Percentiles rank a stretch among this genome's conserved stretches.
These are phyloP conservation scores for Pouteria glomerata DNA, from an alignment of 148 eudicot genomes.

Conservation along the genomic window DNA sequence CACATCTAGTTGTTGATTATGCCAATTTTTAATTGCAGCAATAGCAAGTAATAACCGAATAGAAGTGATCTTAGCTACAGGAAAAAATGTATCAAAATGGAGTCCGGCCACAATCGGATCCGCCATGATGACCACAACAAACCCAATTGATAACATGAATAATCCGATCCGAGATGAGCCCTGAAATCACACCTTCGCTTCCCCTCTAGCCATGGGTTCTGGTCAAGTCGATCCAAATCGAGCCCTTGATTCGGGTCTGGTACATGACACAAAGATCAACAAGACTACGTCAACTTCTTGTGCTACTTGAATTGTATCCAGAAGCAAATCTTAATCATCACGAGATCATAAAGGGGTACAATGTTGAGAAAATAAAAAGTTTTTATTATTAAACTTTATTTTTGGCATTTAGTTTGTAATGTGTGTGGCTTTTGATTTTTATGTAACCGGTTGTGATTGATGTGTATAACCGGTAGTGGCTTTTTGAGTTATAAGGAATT, in stretches of 20 bases:
- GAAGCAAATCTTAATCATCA: neutral
- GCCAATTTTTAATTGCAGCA: too few species aligned
- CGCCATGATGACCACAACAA: slow-evolving; percentile 22
- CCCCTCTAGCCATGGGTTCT: slow-evolving; percentile 7
- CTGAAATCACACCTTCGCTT: neutral
- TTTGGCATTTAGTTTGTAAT: too few species aligned
- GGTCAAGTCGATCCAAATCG: slow-evolving; percentile 14
- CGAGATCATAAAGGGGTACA: neutral
- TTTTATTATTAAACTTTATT: too few species aligned
- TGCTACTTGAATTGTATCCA: slow-evolving; percentile 5
- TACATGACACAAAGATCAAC: slow-evolving; percentile 2
- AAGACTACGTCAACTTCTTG: slow-evolving; percentile 11
- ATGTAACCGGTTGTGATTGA: too few species aligned
- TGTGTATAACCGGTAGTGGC: too few species aligned
- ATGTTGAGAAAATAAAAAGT: too few species aligned
- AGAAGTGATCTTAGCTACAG: too few species aligned
- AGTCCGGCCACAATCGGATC: slow-evolving; percentile 6
- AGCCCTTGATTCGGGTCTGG: slow-evolving; percentile 13
- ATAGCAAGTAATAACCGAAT: too few species aligned
- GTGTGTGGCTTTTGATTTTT: too few species aligned
- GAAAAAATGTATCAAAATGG: slow-evolving; percentile 14
- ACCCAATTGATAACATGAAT: slow-evolving; percentile 3
- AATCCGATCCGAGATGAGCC: neutral
- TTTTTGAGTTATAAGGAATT: too few species aligned
- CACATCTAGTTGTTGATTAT: too few species aligned